A percentile compares a stretch with the other conserved stretches of the same genome.
phyloP scores from a whole-genome alignment of 2,329 filamentous ascomycete species.

The Anthostomella pinea region DNA sequence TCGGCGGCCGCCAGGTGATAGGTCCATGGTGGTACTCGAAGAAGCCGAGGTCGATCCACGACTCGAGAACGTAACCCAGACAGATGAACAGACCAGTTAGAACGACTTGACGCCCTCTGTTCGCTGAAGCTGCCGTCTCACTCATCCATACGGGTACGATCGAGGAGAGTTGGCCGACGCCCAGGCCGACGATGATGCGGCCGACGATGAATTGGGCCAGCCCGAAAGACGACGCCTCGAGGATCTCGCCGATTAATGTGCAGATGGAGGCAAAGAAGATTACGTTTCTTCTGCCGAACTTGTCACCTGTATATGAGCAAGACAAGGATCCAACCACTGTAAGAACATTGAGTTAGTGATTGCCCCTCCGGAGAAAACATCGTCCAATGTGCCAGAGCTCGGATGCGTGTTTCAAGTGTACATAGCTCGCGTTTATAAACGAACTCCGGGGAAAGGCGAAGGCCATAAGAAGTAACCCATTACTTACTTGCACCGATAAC shows the following conservation, averaged over 20 bases:
- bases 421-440: no score
- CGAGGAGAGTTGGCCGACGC: slow-evolving; percentile 37
- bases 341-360: no score
- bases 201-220: slow-evolving; percentile 42
- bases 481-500: slow-evolving; percentile 37
- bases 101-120: slow-evolving; percentile 42
- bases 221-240: slow-evolving; percentile 38
- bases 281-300: slow-evolving; percentile 39
- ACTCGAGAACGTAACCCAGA: slow-evolving; percentile 37
- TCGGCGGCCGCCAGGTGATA: slow-evolving; percentile 34
- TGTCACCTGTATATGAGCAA: slow-evolving; percentile 37
- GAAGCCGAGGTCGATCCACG: slow-evolving; percentile 47
- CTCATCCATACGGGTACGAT: slow-evolving; percentile 41
- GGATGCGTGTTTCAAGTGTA: no score
- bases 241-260: slow-evolving; percentile 41
- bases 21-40: slow-evolving; percentile 29
- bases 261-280: slow-evolving; percentile 39
- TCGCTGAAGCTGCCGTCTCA: slow-evolving; percentile 37
- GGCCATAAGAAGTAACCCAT: no score
- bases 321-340: slow-evolving; percentile 35
- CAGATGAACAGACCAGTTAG: slow-evolving; percentile 36
- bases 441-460: no score
- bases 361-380: no score
- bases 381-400: no score
- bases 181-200: slow-evolving; percentile 38